A percentile compares a stretch with the other conserved stretches of the same genome.
Conservation (phyloP, 1,284 basidiomycete genomes). For the Puccinia polysora region DNA sequence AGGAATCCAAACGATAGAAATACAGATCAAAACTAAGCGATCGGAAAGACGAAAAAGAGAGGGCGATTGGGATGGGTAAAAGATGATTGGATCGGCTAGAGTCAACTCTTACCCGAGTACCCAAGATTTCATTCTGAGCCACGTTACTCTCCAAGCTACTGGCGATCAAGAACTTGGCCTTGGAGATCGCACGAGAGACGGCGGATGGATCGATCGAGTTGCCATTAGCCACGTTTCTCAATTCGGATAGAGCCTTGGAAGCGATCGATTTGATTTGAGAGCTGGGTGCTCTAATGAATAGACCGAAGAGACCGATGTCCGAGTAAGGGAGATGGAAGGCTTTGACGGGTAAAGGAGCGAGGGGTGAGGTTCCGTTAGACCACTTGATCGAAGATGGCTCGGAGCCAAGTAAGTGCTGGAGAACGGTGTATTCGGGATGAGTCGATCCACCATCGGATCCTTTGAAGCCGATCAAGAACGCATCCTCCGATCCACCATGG, state of each 20-base stretch:
- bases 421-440: constrained; percentile 68
- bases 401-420: constrained; percentile 66
- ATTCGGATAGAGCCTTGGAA: constrained; percentile 63
- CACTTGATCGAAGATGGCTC: constrained; percentile 78
- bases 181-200: constrained; percentile 72
- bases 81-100: constrained; percentile 44
- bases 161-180: constrained; percentile 78
- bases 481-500: constrained; percentile 54
- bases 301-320: constrained; percentile 77
- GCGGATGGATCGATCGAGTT: constrained; percentile 54
- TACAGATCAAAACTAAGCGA: constrained; percentile 59
- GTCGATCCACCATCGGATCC: constrained; percentile 57
- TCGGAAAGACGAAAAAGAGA: not conserved
- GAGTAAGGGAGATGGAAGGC: constrained; percentile 77
- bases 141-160: constrained; percentile 64
- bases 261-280: constrained; percentile 62
- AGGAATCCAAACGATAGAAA: constrained; percentile 57
- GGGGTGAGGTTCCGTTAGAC: constrained; percentile 67
- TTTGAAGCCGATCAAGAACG: constrained; percentile 50
- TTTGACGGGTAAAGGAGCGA: constrained; percentile 63
- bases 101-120: constrained; percentile 64
- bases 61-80: constrained; percentile 43
- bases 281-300: constrained; percentile 63
- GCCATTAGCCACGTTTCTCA: constrained; percentile 61
- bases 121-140: constrained; percentile 64